Conservation (phyloP, 2,329 filamentous ascomycete species). For the Hypoxylon sp. region DNA sequence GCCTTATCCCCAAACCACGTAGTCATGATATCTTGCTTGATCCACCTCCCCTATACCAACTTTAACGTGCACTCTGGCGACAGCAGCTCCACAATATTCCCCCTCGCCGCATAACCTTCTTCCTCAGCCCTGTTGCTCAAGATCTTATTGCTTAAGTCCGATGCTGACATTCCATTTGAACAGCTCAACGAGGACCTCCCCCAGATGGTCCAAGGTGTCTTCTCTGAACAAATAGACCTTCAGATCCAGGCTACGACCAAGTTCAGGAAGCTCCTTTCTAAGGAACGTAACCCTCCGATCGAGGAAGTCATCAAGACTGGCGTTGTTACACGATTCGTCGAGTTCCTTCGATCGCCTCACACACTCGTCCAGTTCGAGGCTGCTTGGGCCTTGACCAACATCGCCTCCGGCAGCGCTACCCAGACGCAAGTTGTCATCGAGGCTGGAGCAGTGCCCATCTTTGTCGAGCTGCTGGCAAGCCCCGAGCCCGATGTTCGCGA, state of each 20-base stretch:
- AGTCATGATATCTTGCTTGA: constrained; percentile 21
- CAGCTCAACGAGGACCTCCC: constrained; percentile 98
- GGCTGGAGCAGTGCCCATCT: constrained; percentile 96
- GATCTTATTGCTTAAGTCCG: constrained; percentile 16
- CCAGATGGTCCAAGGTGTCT: constrained; percentile 96
- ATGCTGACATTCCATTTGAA: constrained; percentile 39
- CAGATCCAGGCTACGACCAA: constrained; percentile 98
- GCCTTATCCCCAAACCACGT: constrained; percentile 46
- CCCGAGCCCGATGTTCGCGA: constrained; percentile 97
- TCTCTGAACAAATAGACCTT: constrained; percentile 97
- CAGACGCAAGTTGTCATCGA: constrained; percentile 99
- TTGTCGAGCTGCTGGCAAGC: constrained; percentile 93
- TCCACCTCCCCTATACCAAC: constrained; percentile 15
- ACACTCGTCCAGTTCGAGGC: constrained; percentile 99
- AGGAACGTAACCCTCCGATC: constrained; percentile 98
- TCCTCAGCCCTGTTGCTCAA: constrained; percentile 4
- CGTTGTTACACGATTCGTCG: constrained; percentile 95
- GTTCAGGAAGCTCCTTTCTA: constrained; percentile 96
- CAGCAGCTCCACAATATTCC: constrained; percentile 16
- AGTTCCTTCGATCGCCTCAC: constrained; percentile 96
- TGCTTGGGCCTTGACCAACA: constrained; percentile 98
- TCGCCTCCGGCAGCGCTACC: constrained; percentile 93
- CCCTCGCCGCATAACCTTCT: background rate
- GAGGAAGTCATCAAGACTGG: constrained; percentile 99
- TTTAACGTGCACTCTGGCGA: constrained; percentile 15